Percentiles rank a stretch among this genome's conserved stretches.
These are phyloP conservation scores for Psilocybe cyanescens DNA, from an alignment of 768 basidiomycete genomes.

Conservation along the genomic window DNA sequence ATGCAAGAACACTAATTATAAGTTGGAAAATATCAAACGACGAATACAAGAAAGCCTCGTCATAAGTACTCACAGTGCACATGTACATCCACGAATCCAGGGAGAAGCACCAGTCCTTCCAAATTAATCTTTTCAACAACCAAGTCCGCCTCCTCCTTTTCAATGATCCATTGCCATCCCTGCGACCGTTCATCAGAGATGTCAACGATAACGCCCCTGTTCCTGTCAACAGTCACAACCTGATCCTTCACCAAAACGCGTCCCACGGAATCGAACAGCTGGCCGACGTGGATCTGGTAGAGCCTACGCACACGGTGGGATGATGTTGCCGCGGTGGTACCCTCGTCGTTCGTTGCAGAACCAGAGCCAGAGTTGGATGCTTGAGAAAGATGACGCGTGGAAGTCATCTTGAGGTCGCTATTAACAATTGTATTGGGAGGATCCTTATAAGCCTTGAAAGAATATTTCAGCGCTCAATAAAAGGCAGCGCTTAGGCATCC, in stretches of 20 bases:
- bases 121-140: slow-evolving; percentile 20
- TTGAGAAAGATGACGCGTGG: neutral
- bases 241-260: slow-evolving; percentile 45
- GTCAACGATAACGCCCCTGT: slow-evolving; percentile 51
- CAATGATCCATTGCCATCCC: neutral
- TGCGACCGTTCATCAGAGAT: slow-evolving; percentile 28
- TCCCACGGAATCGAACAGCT: slow-evolving; percentile 52
- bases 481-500: too few relatives aligned
- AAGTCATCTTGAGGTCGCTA: neutral
- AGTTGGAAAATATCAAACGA: neutral
- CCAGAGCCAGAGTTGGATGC: neutral
- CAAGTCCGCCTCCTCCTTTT: slow-evolving; percentile 1
- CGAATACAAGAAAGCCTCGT: neutral
- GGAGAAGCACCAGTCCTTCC: slow-evolving; percentile 5
- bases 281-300: slow-evolving; percentile 41
- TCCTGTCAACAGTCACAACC: slow-evolving; percentile 49
- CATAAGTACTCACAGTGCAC: slow-evolving; percentile 27
- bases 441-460: too few relatives aligned
- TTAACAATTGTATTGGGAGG: too few relatives aligned
- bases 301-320: neutral
- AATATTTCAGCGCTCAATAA: too few relatives aligned
- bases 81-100: slow-evolving; percentile 23
- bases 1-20: slow-evolving; percentile 58
- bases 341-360: neutral
- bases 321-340: neutral